Evolutionary conservation across 306 rosid genomes (phyloP), one percentile per base, ranked within the genome.

Genomic region (Alnus glutinosa): DNA sequence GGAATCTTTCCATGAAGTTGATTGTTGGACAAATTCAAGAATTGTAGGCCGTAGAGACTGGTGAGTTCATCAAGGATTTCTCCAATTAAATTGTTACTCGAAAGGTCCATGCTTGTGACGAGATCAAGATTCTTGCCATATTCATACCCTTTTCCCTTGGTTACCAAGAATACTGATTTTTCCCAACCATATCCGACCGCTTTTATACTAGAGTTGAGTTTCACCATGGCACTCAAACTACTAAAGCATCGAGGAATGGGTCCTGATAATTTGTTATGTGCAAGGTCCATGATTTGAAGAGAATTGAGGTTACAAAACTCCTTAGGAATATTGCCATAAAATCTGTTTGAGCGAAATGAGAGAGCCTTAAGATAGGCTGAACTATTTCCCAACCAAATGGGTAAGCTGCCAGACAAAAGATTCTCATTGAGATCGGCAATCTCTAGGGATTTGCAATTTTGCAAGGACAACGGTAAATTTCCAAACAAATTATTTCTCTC

Each of bases 21-120:
- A 85, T 80, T 70, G 1, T 51, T 3, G 18, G 55, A 51, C 18
- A 51, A 51, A 15, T 51, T 51, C 55, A 51, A 51, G 55, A 51
- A 51, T 51, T 4, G 55, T 1, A 51, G 1, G 18, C 55, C 5
- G 5, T 51, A 51, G 4, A 51, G 55, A 51, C 55, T 3, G 1
- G n/a, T 51, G 6, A 51, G 55, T 51, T 13, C 6, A 5, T 51
- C 16, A 15, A 18, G 55, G 5, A 51, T 51, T 51, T 51, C 55
- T 51, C 55, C 55, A 51, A 13, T 5, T 51, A 51, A 51, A 85
- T 85, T 42, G 78, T 82, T 48, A 80, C 80, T 46, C 0, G 81
- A 39, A 47, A n/a, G 0, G 74, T 84, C 77, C 75, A 84, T 73
- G 85, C 75, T 84, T 78, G 81, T 39, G 72, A 81, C 5, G 55